These are phyloP conservation scores for Fusarium vanettenii DNA, from an alignment of 2,329 filamentous ascomycete genomes.

Conservation along the genomic window DNA sequence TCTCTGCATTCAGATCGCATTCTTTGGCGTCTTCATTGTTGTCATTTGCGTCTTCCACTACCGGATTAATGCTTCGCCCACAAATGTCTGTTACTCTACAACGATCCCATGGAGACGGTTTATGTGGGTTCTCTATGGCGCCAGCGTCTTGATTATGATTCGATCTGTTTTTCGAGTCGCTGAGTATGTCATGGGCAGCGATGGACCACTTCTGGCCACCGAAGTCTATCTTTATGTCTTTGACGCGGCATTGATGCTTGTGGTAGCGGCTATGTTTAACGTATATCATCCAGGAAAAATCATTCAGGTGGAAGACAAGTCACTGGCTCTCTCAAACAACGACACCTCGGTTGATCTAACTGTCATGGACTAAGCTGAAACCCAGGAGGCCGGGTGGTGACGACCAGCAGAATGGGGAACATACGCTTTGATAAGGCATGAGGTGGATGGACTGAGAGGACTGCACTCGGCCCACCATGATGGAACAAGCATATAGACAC, in stretches of 20 bases:
- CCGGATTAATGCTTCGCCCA: conserved; percentile 14
- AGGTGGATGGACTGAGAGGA: no score
- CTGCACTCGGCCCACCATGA: no score
- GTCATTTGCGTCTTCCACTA: conserved; percentile 57
- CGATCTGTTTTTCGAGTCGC: conserved; percentile 53
- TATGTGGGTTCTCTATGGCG: conserved; percentile 28
- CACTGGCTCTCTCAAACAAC: no score
- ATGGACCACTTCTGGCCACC: conserved; percentile 44
- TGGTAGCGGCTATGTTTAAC: conserved; percentile 26
- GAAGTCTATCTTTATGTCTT: conserved; percentile 49
- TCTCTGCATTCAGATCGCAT: conserved; percentile 63
- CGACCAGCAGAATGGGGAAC: no score
- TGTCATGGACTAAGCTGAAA: no score
- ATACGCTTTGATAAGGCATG: no score
- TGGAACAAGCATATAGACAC: not conserved
- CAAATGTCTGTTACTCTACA: not conserved
- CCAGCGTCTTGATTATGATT: conserved; percentile 49
- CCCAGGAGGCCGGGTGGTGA: no score
- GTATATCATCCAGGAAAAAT: not conserved
- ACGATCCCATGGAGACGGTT: conserved; percentile 43
- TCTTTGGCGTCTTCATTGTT: conserved; percentile 63
- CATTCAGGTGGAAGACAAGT: not conserved
- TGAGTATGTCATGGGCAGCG: conserved; percentile 51
- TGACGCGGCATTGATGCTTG: conserved; percentile 48
- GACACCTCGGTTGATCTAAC: no score